Base-by-base conservation (phyloP, 495 filamentous ascomycete species). In the Penicillium chermesinum region DNA sequence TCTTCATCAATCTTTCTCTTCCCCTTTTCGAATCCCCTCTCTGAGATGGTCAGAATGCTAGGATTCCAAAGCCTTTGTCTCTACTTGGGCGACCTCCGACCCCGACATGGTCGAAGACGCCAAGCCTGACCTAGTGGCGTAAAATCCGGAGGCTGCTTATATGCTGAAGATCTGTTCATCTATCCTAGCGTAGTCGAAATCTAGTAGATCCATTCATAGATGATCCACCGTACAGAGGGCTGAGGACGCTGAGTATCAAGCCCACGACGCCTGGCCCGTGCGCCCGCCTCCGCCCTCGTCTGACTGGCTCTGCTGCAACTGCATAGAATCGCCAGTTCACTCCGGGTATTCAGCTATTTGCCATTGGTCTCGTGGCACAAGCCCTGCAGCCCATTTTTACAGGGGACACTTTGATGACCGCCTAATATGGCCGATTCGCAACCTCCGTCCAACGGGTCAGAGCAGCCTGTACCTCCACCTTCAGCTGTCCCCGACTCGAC, bases 351-450 rank as follows among this genome's bases (percentile, higher is more conserved):
- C 42, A 51, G 22, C 25, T 47, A 42, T 50, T 34, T 36, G 22
- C 40, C 40, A 57, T 49, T 53, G 54, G 53, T 57, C 25, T 57
- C 49, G 54, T 43, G 36, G 44, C 37, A 32, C 43, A 46, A n/a
- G 39, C 44, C 54, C 54, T 57, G 54, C 54, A 57, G 43, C 46
- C 49, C 34, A 40, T 38, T 49, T 18, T 39, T 15, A 40, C 16
- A 44, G 14, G 38, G 25, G 35, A 41, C 15, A 51, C 21, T 39
- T 40, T 38, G 16, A 53, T 53, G 54, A 57, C 43, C 42, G 50
- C 50, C 54, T 50, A 48, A 22, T 39, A 57, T 58, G 55, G 44
- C 47, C 41, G 55, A 58, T 10, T 8, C 52, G 34, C 54, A 53
- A 50, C 45, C 45, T 45, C 21, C 40, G 7, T 34, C 49, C 12